phyloP scores from a whole-genome alignment of 2,329 filamentous ascomycete genomes.

The Orbilia ellipsospora region DNA sequence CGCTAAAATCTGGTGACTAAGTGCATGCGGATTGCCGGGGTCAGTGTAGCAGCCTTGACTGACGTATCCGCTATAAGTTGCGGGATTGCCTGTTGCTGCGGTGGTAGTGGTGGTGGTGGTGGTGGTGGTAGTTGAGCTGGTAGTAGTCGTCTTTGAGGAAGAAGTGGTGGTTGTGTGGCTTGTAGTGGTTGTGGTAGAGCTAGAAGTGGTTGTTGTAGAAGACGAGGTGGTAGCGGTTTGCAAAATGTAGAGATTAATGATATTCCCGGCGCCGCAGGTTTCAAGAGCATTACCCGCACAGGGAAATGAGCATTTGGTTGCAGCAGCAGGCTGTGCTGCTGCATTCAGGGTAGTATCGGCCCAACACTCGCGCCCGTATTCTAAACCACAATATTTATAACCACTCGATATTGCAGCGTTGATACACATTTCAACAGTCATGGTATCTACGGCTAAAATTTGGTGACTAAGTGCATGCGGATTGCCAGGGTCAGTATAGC shows the following conservation, averaged over 20 bases:
- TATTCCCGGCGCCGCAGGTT: conserved; percentile 64
- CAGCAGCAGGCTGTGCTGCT: conserved; percentile 39
- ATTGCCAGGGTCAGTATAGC: conserved; percentile 1
- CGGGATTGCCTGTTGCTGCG: conserved; percentile 18
- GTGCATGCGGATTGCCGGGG: not conserved
- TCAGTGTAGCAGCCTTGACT: conserved; percentile 35
- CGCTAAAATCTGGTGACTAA: not conserved
- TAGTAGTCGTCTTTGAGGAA: not conserved
- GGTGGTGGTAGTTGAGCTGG: conserved; percentile 7
- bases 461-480: not conserved
- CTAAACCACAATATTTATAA: conserved; percentile 60
- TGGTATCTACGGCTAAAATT: conserved; percentile 23
- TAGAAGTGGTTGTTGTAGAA: too few relatives aligned
- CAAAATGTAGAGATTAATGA: conserved; percentile 62
- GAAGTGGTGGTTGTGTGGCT: too few relatives aligned
- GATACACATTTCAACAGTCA: conserved; percentile 51
- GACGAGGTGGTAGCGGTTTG: too few relatives aligned
- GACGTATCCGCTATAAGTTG: conserved; percentile 30
- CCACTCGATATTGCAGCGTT: conserved; percentile 51
- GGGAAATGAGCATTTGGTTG: conserved; percentile 45
- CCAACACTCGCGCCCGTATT: conserved; percentile 57
- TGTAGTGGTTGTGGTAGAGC: too few relatives aligned
- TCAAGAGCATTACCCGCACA: conserved; percentile 63
- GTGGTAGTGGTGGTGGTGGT: conserved; percentile 20
- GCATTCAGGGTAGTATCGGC: conserved; percentile 27